Evolutionary conservation across 2,329 filamentous ascomycete genomes (phyloP), one percentile per base, ranked within the genome.

Genomic region (Lithohypha guttulata): DNA sequence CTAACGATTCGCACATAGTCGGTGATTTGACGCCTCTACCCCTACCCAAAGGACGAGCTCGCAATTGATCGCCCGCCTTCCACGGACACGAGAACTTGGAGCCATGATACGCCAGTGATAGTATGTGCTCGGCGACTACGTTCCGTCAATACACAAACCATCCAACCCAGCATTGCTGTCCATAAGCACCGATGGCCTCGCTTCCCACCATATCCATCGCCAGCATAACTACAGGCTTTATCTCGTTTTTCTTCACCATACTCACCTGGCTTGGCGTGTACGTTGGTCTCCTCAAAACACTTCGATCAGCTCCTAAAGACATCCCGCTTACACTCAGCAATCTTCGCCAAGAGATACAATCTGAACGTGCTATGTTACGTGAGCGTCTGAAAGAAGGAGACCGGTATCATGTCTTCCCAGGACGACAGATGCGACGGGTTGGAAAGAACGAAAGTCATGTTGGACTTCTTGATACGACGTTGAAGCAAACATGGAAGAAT

Each of bases 231-330:
- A 46, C 49, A n/a, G 47, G 48, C 6, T 46, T 49, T 33, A 45
- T 49, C 36, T 49, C 45, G 28, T 49, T 51, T 26, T 20, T 18
- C 27, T 39, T 49, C 23, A 49, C 47, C 9, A n/a, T 51, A 13
- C 31, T 42, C 10, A 50, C 48, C n/a, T 42, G 48, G 18, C 34
- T 50, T 10, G 47, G 47, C 4, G 47, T 51, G 20, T 50, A 51
- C 18, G 42, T 42, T 15, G 39, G 41, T 29, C 42, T 48, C 9
- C 39, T 49, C 29, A 46, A 43, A 11, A 48, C 48, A 7, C 42
- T 50, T 35, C 42, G 42, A 14, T 38, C 40, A 27, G 47, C 47
- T 9, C 34, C 42, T 15, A 36, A 33, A 3, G 17, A 34, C 5
- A 51, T 50, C 18, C 49, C 47, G 3, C 31, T 50, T 29, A 33